These are phyloP conservation scores for Aureobasidium sp. DNA, from an alignment of 2,329 filamentous ascomycete genomes.

Conservation along the genomic window DNA sequence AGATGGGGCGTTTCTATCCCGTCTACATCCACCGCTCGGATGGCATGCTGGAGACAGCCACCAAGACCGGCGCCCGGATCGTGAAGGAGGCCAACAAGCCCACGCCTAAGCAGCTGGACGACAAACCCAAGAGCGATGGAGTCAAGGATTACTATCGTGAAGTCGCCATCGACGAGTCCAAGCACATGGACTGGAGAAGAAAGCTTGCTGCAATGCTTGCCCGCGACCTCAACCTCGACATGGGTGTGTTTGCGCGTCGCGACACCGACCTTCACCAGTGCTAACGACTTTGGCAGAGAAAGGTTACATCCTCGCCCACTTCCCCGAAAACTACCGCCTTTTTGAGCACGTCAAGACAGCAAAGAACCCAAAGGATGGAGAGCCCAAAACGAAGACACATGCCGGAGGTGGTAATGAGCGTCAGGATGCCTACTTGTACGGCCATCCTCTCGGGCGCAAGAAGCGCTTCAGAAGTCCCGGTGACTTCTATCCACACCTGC, in stretches of 20 bases:
- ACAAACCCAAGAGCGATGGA: slow-evolving; percentile 46
- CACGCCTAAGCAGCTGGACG: slow-evolving; percentile 45
- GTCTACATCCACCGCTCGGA: slow-evolving; percentile 44
- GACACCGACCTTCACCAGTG: not conserved
- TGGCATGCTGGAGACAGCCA: slow-evolving; percentile 43
- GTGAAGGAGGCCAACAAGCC: slow-evolving; percentile 45
- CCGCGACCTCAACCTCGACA: slow-evolving; percentile 37
- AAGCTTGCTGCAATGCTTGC: slow-evolving; percentile 55
- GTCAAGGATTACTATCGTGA: slow-evolving; percentile 49
- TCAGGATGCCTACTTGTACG: slow-evolving; percentile 55
- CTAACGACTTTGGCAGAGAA: slow-evolving; percentile 25
- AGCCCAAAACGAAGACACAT: slow-evolving; percentile 41
- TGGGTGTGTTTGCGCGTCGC: slow-evolving; percentile 1
- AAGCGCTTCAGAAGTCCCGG: slow-evolving; percentile 53
- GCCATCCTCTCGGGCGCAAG: slow-evolving; percentile 50
- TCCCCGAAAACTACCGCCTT: slow-evolving; percentile 52
- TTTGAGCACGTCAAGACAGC: slow-evolving; percentile 49
- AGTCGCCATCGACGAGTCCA: slow-evolving; percentile 44
- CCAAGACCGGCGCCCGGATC: slow-evolving; percentile 39
- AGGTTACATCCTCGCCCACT: slow-evolving; percentile 45
- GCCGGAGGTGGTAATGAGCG: slow-evolving; percentile 46
- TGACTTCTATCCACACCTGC: slow-evolving; percentile 54
- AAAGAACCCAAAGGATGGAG: slow-evolving; percentile 43
- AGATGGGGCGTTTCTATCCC: slow-evolving; percentile 42
- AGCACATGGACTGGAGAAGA: slow-evolving; percentile 51